Conservation (phyloP, 371 early-diverging fungal genomes). For the Lichtheimia ramosa region DNA sequence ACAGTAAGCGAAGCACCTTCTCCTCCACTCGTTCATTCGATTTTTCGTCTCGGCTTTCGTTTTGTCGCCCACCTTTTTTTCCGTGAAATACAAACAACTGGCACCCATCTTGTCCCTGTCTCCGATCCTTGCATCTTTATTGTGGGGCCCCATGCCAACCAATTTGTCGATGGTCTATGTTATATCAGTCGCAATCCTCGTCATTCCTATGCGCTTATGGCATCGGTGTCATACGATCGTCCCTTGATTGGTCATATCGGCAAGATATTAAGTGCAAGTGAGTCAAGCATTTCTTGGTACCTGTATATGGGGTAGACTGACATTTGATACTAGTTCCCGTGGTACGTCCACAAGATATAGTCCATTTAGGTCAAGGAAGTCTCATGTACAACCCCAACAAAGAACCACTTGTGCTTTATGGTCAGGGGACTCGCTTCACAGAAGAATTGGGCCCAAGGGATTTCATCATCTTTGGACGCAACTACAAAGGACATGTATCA, state of each 20-base stretch:
- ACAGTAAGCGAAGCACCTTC: not conserved
- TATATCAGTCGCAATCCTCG: slow-evolving; percentile 76
- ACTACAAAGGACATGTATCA: slow-evolving; percentile 69
- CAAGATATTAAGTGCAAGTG: slow-evolving; percentile 69
- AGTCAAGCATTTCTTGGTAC: slow-evolving; percentile 14
- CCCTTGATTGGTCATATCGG: slow-evolving; percentile 83
- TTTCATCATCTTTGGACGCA: slow-evolving; percentile 62
- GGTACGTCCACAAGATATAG: slow-evolving; percentile 88
- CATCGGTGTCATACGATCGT: slow-evolving; percentile 82
- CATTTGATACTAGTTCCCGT: slow-evolving; percentile 76
- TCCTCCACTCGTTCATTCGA: slow-evolving; percentile 13
- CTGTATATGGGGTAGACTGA: not conserved
- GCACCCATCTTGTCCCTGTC: slow-evolving; percentile 81
- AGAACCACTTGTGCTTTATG: slow-evolving; percentile 67
- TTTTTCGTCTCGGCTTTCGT: slow-evolving; percentile 12
- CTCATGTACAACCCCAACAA: slow-evolving; percentile 63
- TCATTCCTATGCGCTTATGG: slow-evolving; percentile 81
- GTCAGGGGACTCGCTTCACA: slow-evolving; percentile 72
- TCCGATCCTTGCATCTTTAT: slow-evolving; percentile 92
- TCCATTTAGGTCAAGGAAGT: slow-evolving; percentile 70
- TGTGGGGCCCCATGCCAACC: slow-evolving; percentile 95
- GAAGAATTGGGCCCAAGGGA: slow-evolving; percentile 64
- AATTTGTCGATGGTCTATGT: slow-evolving; percentile 92
- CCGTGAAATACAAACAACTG: slow-evolving; percentile 84
- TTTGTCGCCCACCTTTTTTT: slow-evolving; percentile 72